phyloP scores from a whole-genome alignment of 768 basidiomycete species.

The Psilocybe subaeruginosa region DNA sequence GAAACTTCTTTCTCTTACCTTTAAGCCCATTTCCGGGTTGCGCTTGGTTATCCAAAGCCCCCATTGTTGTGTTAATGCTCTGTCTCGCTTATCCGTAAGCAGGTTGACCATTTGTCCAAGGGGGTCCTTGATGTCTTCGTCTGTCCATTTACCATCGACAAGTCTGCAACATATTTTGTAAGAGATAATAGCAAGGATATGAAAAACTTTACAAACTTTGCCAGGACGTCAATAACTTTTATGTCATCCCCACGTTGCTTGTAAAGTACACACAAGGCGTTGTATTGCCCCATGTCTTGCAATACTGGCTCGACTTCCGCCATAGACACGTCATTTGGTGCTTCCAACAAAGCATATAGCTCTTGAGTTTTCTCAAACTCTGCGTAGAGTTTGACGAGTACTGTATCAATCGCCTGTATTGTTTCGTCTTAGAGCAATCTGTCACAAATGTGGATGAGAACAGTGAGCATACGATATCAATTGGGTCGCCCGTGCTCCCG shows the following conservation, averaged over 20 bases:
- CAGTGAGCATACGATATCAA: slow-evolving; percentile 24
- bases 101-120: slow-evolving; percentile 59
- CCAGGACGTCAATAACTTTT: slow-evolving; percentile 70
- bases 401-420: slow-evolving; percentile 76
- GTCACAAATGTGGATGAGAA: not conserved
- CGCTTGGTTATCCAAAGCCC: slow-evolving; percentile 78
- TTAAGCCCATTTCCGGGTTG: slow-evolving; percentile 71
- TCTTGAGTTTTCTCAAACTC: slow-evolving; percentile 62
- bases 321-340: slow-evolving; percentile 56
- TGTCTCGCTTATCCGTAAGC: slow-evolving; percentile 61
- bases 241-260: slow-evolving; percentile 54
- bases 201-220: slow-evolving; percentile 49
- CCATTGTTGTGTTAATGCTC: slow-evolving; percentile 69
- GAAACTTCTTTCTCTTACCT: slow-evolving; percentile 40
- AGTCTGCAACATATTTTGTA: slow-evolving; percentile 43
- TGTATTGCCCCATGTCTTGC: slow-evolving; percentile 52
- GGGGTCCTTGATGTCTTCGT: slow-evolving; percentile 67
- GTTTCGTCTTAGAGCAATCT: not conserved
- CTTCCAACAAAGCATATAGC: slow-evolving; percentile 58
- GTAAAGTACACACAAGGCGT: slow-evolving; percentile 65
- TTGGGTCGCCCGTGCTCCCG: slow-evolving; percentile 21
- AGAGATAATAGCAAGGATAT: slow-evolving; percentile 2
- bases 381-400: slow-evolving; percentile 75
- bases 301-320: slow-evolving; percentile 67
- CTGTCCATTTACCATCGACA: slow-evolving; percentile 65